Percentiles rank a stretch among this genome's conserved stretches.
Conservation (phyloP, 2,329 filamentous ascomycete species). For the Metarhizium brunneum region DNA sequence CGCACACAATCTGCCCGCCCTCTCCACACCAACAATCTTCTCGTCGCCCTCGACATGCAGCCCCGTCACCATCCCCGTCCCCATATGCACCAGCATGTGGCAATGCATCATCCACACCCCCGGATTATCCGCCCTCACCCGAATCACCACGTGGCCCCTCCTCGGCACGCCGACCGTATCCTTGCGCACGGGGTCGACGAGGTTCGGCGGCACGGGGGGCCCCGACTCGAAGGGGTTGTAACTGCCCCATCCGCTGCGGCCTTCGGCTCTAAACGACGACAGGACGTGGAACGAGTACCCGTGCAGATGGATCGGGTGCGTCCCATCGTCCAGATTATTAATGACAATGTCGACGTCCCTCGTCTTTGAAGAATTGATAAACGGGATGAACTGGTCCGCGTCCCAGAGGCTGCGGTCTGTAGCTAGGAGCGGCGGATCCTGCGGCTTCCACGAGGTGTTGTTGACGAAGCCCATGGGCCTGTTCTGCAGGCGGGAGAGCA, state of each 20-base stretch:
- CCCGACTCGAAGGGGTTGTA: constrained; percentile 15
- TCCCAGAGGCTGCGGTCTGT: constrained; percentile 13
- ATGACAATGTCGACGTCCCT: constrained; percentile 18
- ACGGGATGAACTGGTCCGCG: constrained; percentile 13
- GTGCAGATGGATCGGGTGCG: constrained; percentile 41
- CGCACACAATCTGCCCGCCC: neutral
- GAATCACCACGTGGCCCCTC: constrained; percentile 15
- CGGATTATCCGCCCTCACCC: constrained; percentile 14
- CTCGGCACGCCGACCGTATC: constrained; percentile 31
- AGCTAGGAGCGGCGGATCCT: neutral
- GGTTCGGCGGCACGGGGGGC: constrained; percentile 3
- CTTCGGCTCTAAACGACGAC: constrained; percentile 11
- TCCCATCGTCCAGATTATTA: constrained; percentile 24
- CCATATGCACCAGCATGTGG: constrained; percentile 18
- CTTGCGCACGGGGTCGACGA: constrained; percentile 14
- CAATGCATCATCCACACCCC: constrained; percentile 20
- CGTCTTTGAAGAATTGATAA: constrained; percentile 8
- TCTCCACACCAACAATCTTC: neutral
- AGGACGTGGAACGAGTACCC: constrained; percentile 42
- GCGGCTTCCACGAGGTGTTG: constrained; percentile 16
- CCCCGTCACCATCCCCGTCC: constrained; percentile 16
- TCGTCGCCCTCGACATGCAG: constrained; percentile 12
- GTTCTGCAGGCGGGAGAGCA: constrained; percentile 12
- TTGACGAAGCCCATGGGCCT: constrained; percentile 17
- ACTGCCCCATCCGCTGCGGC: constrained; percentile 14